Base-by-base conservation (phyloP, 1,284 basidiomycete species). In the Flammula alnicola region DNA sequence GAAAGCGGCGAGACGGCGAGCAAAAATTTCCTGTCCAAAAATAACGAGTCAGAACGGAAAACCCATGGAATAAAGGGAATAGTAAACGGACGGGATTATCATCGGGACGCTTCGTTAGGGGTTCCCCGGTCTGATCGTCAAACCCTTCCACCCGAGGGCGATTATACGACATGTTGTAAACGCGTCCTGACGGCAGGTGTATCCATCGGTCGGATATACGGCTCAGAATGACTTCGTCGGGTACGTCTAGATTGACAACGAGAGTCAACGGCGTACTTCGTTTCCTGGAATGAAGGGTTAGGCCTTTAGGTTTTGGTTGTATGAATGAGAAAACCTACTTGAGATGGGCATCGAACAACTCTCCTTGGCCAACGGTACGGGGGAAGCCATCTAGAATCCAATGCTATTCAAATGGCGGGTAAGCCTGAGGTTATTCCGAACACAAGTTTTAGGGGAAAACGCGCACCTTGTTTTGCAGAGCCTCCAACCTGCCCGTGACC, bases 381-480 rank as follows among this genome's bases (percentile, higher is more conserved):
- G 96, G 96, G 65, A 99, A 99, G 4, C 96, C 96, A 63, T 99
- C 96, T 27, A 99, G 71, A 56, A 98, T 90, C 95, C 95, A 98
- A 64, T 91, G 85, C 81, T 89, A 51, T 33, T 30, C 32, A 30
- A 26, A 27, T 22, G 11, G 19, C 27, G 35, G 44, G 20, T 39
- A 20, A 39, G 27, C 29, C 31, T 39, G 22, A 31, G 36, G 12
- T 29, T 38, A 39, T 38, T 12, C 2, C 32, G 29, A 33, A 32
- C 33, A 39, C 14, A 42, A n/a, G 9, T 10, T 27, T 43, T 48
- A 41, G 19, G 32, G 31, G 38, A 41, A 46, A 47, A 33, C 19
- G 52, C 61, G 59, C 65, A 84, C 88, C 75, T 78, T 85, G 68
- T 86, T 81, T 35, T 79, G 77, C 44, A 92, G 68, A n/a, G 65